These are phyloP conservation scores for Diddensiella santjacobensis DNA, from an alignment of 805 yeast genomes.

Conservation along the genomic window DNA sequence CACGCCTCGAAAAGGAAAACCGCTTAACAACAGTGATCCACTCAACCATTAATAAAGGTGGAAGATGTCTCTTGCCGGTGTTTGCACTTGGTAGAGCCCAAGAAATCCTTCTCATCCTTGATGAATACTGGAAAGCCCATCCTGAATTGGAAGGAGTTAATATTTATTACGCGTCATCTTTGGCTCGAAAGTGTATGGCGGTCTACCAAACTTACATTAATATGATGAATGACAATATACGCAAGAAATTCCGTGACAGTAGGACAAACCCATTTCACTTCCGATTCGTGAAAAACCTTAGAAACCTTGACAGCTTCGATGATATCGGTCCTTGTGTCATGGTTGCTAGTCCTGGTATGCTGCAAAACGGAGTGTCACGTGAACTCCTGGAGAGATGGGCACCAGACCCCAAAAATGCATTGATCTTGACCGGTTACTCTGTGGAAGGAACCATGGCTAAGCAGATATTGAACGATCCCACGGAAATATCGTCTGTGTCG, in stretches of 20 bases:
- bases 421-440: constrained; percentile 91
- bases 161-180: constrained; percentile 84
- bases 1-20: constrained; percentile 78
- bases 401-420: constrained; percentile 87
- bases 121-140: constrained; percentile 89
- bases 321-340: constrained; percentile 96
- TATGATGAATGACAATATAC: constrained; percentile 93
- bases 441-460: constrained; percentile 99
- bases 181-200: constrained; percentile 95
- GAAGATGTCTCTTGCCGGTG: constrained; percentile 87
- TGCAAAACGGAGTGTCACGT: constrained; percentile 92
- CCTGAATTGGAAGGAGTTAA: constrained; percentile 77
- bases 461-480: constrained; percentile 80
- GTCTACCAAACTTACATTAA: constrained; percentile 94
- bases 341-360: constrained; percentile 97
- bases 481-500: constrained; percentile 76
- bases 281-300: constrained; percentile 74
- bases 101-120: constrained; percentile 81
- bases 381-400: constrained; percentile 94
- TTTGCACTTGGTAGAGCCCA: constrained; percentile 97
- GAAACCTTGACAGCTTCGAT: constrained; percentile 77
- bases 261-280: constrained; percentile 88
- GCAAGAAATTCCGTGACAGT: constrained; percentile 69
- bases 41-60: constrained; percentile 79
- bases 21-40: constrained; percentile 80